Evolutionary conservation across 371 early-diverging fungal genomes (phyloP).

Genomic region (Chytridium lagenaria): DNA sequence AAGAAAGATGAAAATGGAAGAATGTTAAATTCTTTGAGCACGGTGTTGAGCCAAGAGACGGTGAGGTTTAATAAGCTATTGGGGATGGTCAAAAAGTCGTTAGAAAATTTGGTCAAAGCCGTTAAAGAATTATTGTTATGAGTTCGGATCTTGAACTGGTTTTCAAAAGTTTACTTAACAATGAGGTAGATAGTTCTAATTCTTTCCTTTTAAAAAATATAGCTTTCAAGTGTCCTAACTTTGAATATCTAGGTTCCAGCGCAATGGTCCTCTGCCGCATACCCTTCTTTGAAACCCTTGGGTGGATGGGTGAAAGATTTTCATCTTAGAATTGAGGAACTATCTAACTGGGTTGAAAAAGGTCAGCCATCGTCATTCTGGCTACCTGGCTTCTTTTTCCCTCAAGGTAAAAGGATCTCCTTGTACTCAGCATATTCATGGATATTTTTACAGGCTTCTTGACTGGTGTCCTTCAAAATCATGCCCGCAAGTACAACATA

Average conservation of each 20-base stretch:
- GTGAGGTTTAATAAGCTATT: constrained; percentile 54
- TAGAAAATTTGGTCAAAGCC: constrained; percentile 53
- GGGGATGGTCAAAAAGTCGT: constrained; percentile 37
- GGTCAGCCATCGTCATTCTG: constrained; percentile 57
- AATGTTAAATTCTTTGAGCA: constrained; percentile 54
- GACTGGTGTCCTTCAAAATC: constrained; percentile 57
- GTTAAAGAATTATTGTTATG: constrained; percentile 57
- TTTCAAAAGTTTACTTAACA: constrained; percentile 54
- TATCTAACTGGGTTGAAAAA: constrained; percentile 46
- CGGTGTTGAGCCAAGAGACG: constrained; percentile 52
- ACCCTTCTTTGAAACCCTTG: constrained; percentile 53
- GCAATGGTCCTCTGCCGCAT: constrained; percentile 51
- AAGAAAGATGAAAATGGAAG: constrained; percentile 51
- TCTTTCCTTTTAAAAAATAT: neutral
- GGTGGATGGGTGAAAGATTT: constrained; percentile 55
- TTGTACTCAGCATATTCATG: neutral
- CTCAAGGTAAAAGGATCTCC: constrained; percentile 45
- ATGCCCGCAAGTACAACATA: constrained; percentile 55
- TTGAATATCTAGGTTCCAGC: constrained; percentile 46
- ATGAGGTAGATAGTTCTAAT: constrained; percentile 42
- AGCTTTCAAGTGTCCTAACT: neutral
- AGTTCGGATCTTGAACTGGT: constrained; percentile 54
- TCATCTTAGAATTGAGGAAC: constrained; percentile 40
- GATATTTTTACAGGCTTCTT: constrained; percentile 42
- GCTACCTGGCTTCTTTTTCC: constrained; percentile 58